Base-by-base conservation (phyloP, 2,329 filamentous ascomycete species). In the Aspergillus quadrilineatus region DNA sequence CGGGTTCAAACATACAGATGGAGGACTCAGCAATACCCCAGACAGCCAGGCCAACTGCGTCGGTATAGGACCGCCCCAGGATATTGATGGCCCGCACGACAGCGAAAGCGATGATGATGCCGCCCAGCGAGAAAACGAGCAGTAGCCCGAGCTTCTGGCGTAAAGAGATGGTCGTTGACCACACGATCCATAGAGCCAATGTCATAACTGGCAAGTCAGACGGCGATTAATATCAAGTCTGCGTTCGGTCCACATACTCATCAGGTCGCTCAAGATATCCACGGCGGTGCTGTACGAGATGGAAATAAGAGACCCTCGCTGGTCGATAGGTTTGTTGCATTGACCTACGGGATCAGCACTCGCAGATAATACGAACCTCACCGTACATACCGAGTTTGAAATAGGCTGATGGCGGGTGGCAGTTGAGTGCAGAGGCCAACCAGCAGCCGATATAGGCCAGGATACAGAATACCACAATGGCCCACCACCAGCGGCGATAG, bases 121-220 rank as follows among this genome's bases (percentile, higher is more conserved):
- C 50, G 4, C 67, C 64, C 1, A 72, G 58, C 14, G 61, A 67
- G 53, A 72, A 72, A 7, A 72, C 61, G 3, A 65, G 55, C 0
- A 55, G 64, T 0, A 70, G 56, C 9, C 63, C 68, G 8, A 67
- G 22, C 10, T 71, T 70, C 41, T 70, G 68, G 30, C 56, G 59
- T 12, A 47, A 8, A 41, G 60, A 66, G 32, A 72, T 66, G 14
- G 58, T 62, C 6, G 69, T 60, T 10, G 65, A 63, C 48, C 63
- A 64, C 26, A 72, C 60, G 10, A 73, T 63, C 6, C 60, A 55
- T 4, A 72, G 56, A 0, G 67, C 68, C 12, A 73, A 63, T 2
- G 57, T 56, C 67, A 70, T 73, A 26, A 73, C 68, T 71, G 17
- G 50, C 37, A 30, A 9, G 10, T 45, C 44, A 51, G 9, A n/a